Percentiles rank a stretch among this genome's conserved stretches.
Evolutionary conservation across 2,329 filamentous ascomycete genomes (phyloP).

Genomic region (Fusarium sp.): DNA sequence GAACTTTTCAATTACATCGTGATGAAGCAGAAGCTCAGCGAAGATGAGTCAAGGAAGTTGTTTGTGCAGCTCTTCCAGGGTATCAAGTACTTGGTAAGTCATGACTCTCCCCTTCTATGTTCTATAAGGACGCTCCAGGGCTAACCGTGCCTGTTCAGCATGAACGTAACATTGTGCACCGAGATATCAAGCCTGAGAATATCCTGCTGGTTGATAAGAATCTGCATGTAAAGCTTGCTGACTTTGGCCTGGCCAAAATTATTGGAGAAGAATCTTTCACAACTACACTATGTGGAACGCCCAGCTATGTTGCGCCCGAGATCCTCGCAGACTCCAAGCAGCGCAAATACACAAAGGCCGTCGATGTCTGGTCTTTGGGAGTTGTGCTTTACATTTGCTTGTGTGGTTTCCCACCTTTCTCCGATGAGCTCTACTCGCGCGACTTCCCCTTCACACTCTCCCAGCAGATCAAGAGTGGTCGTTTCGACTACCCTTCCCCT

Average conservation of each 20-base stretch:
- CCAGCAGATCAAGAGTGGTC: conserved; percentile 90
- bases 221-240: conserved; percentile 88
- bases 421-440: conserved; percentile 84
- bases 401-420: conserved; percentile 96
- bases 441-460: conserved; percentile 88
- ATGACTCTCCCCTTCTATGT: background rate
- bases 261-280: conserved; percentile 99
- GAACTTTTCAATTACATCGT: conserved; percentile 97
- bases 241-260: conserved; percentile 97
- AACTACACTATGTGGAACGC: conserved; percentile 95
- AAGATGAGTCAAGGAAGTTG: conserved; percentile 84
- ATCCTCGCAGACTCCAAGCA: conserved; percentile 85
- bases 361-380: conserved; percentile 97
- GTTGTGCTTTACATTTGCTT: conserved; percentile 97
- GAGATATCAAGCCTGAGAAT: conserved; percentile 98
- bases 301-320: conserved; percentile 95
- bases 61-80: conserved; percentile 94
- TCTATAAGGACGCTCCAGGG: background rate
- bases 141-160: conserved; percentile 66
- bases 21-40: conserved; percentile 86
- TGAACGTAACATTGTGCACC: conserved; percentile 95
- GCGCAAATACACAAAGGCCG: conserved; percentile 91
- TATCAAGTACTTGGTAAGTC: conserved; percentile 88
- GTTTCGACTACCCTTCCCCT: conserved; percentile 94
- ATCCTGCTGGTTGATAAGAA: conserved; percentile 89